Evolutionary conservation across 306 rosid species (phyloP), one percentile per base, ranked within the genome.

Genomic region (Cucumis hystrix): DNA sequence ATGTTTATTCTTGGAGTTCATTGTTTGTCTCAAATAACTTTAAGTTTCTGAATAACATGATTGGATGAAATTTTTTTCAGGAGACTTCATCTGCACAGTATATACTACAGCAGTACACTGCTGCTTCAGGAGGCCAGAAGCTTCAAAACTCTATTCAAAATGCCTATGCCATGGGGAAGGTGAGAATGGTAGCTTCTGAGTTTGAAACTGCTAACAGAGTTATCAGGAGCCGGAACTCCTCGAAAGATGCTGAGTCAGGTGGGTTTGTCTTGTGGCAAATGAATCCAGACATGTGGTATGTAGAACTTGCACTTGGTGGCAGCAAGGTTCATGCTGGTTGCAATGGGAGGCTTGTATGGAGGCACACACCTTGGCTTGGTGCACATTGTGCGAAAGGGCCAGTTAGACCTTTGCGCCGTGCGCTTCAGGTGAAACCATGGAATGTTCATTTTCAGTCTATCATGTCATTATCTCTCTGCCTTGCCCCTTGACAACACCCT

Each of bases 321-420:
- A 95, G 96, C 85, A 95, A 95, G 88, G 98, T 95, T 79, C 98
- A 88, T 45, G 98, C 98, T 4, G 98, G 98, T 77, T 95, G 97
- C 91, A 95, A 95, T 25, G 97, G 98, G 62, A 84, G 88, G 76
- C 93, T 95, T 28, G 98, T 95, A n/a, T 95, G 98, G 98, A 87
- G 98, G 75, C 98, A 95, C 90, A 95, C 98, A 0, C 98, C 98
- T 11, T 95, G 98, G 98, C 95, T 92, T 8, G 98, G 98, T 68
- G 95, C 98, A 5, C 98, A 95, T 74, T 92, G 97, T 16, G 98
- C 98, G 0, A 95, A 95, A 85, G 98, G 98, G 43, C 98, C 98
- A 1, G 97, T 95, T 78, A 80, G 98, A 86, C 97, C 98, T 47
- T 76, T 95, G 79, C 89, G 98, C 35, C 95, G 98, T 7, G 97